These are phyloP conservation scores for Amanita muscaria DNA, from an alignment of 768 basidiomycete genomes.

Conservation along the genomic window DNA sequence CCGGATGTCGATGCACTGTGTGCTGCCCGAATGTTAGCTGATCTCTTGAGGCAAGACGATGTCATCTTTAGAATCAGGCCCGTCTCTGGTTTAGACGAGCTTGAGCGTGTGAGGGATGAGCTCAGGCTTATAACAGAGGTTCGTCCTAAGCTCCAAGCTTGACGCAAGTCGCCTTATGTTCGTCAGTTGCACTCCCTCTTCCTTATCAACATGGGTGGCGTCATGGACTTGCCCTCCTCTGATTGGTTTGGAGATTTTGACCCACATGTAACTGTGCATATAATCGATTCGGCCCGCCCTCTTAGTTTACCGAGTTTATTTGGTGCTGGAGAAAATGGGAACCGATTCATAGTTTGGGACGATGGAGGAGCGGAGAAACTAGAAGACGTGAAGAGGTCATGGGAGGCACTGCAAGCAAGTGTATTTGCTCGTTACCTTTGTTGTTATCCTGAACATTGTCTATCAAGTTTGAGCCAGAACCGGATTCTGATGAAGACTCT, in stretches of 20 bases:
- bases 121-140: slow-evolving; percentile 64
- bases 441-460: slow-evolving; percentile 6
- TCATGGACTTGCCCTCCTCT: slow-evolving; percentile 69
- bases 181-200: slow-evolving; percentile 79
- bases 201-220: slow-evolving; percentile 85
- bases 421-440: background rate
- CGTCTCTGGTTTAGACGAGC: slow-evolving; percentile 74
- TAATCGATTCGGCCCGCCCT: slow-evolving; percentile 91
- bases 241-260: slow-evolving; percentile 73
- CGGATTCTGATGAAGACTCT: slow-evolving; percentile 42
- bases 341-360: slow-evolving; percentile 86
- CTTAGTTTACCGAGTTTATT: slow-evolving; percentile 85
- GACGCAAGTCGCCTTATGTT: slow-evolving; percentile 4
- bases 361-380: slow-evolving; percentile 74
- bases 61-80: slow-evolving; percentile 87
- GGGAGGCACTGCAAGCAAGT: slow-evolving; percentile 74
- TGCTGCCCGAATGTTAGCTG: slow-evolving; percentile 83
- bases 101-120: slow-evolving; percentile 58
- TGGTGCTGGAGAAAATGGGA: slow-evolving; percentile 52
- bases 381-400: slow-evolving; percentile 67
- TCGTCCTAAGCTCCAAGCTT: slow-evolving; percentile 11
- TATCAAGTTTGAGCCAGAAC: slow-evolving; percentile 68
- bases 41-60: slow-evolving; percentile 88
- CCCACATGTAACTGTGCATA: slow-evolving; percentile 63
- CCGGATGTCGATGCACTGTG: slow-evolving; percentile 91